Evolutionary conservation across 768 basidiomycete species (phyloP).

Genomic region (Rhodotorula diobovata): DNA sequence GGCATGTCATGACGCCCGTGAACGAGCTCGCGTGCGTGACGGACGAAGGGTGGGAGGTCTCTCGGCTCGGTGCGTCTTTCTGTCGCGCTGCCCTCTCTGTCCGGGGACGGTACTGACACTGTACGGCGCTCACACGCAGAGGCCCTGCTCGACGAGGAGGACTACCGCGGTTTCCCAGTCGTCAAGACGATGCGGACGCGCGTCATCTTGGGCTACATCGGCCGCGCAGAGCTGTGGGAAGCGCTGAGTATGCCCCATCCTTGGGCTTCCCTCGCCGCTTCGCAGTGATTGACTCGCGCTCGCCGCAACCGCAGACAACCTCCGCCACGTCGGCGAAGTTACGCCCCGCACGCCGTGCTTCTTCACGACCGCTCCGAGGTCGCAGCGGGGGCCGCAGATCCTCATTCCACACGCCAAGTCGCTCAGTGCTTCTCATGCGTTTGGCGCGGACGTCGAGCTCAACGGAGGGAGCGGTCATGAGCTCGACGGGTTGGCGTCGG

Average conservation of each 20-base stretch:
- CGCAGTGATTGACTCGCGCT: neutral
- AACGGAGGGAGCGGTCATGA: neutral
- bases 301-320: conserved; percentile 1
- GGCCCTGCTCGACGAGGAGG: conserved; percentile 18
- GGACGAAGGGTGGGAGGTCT: conserved; percentile 69
- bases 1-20: conserved; percentile 38
- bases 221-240: conserved; percentile 84
- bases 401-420: neutral
- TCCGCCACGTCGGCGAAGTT: neutral
- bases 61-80: conserved; percentile 46
- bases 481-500: neutral
- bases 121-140: neutral
- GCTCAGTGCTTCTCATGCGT: neutral
- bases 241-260: conserved; percentile 54
- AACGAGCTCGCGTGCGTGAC: conserved; percentile 69
- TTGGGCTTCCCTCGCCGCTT: neutral
- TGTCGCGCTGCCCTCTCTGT: neutral
- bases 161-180: conserved; percentile 41
- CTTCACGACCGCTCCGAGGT: neutral
- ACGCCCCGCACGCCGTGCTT: conserved; percentile 10
- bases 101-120: conserved; percentile 72
- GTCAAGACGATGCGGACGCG: conserved; percentile 34
- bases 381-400: conserved; percentile 4
- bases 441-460: neutral
- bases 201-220: conserved; percentile 79